Evolutionary conservation across 495 filamentous ascomycete species (phyloP), one percentile per base, ranked within the genome.

Genomic region (Pyrenula massariospora): DNA sequence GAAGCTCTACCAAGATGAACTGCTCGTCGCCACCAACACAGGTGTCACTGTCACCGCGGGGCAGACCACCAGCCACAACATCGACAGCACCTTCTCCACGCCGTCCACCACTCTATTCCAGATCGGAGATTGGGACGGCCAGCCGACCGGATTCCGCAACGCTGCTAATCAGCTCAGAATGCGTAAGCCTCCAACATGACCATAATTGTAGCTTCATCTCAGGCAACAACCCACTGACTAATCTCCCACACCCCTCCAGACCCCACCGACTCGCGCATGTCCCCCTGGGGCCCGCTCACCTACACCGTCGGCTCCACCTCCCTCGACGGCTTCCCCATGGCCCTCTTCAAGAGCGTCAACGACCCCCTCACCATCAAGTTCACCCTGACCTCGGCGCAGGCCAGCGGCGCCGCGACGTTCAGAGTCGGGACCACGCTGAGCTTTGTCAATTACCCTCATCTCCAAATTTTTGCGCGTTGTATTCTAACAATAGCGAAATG

Each of bases 1-100:
- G 80, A 75, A 79, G 2, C 73, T 86, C 22, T 87, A 86, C 65
- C 80, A 84, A 56, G 80, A 74, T 55, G 84, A 87, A 60, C 80
- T 74, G 66, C 70, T 73, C 23, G 78, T 84, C 2, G 80, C 78
- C 10, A 42, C 31, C 31, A 73, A 70, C 1, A 67, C 68, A 0
- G 72, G 73, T 1, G 77, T 85, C 3, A 75, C 68, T 0, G 80
- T 86, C 12, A 71, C 66, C 0, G 80, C 82, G 0, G 82, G 79
- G 1, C 65, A 69, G 22, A 78, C 77, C 1, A 75, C 73, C 0
- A 77, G 68, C 2, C 72, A 75, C 52, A 73, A 75, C 60, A 83
- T 86, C 47, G 73, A 77, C 36, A 75, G 76, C 19, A 66, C 69
- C 1, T 68, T 70, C 47, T 60, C 31, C 31, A 62, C 5, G 68